Conservation (phyloP, 441 rosid species). For the Manihot esculenta region DNA sequence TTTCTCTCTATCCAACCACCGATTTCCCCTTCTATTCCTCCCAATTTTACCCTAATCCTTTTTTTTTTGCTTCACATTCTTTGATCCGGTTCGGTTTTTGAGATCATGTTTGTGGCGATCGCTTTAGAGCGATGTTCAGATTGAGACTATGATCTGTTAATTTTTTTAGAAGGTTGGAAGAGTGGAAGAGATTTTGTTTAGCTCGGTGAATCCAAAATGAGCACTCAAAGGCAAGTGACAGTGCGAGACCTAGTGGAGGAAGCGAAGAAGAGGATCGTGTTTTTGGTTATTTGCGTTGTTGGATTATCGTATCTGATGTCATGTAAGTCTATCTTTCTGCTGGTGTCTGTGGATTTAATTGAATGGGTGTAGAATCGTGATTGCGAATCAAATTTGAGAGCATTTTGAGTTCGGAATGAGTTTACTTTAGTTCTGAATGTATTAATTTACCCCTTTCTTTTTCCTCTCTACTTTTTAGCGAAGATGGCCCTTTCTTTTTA, state of each 20-base stretch:
- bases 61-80: slow-evolving; percentile 14
- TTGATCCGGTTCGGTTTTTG: slow-evolving; percentile 8
- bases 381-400: neutral
- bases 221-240: slow-evolving; percentile 60
- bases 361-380: neutral
- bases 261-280: slow-evolving; percentile 87
- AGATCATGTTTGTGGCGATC: slow-evolving; percentile 11
- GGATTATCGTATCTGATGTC: slow-evolving; percentile 97
- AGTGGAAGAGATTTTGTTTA: neutral
- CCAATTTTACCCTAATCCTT: neutral
- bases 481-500: too few relatives aligned
- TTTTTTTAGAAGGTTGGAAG: neutral
- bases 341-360: neutral
- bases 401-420: slow-evolving; percentile 9
- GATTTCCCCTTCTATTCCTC: slow-evolving; percentile 5
- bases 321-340: slow-evolving; percentile 41
- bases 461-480: too few relatives aligned
- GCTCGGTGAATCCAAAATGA: slow-evolving; percentile 41
- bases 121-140: slow-evolving; percentile 9
- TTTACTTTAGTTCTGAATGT: neutral
- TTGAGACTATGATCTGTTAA: slow-evolving; percentile 18
- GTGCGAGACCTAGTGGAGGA: slow-evolving; percentile 87
- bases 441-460: too few relatives aligned
- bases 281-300: slow-evolving; percentile 79
- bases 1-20: neutral